phyloP scores from a whole-genome alignment of 2,329 filamentous ascomycete species.

The Endoconidiophora polonica region DNA sequence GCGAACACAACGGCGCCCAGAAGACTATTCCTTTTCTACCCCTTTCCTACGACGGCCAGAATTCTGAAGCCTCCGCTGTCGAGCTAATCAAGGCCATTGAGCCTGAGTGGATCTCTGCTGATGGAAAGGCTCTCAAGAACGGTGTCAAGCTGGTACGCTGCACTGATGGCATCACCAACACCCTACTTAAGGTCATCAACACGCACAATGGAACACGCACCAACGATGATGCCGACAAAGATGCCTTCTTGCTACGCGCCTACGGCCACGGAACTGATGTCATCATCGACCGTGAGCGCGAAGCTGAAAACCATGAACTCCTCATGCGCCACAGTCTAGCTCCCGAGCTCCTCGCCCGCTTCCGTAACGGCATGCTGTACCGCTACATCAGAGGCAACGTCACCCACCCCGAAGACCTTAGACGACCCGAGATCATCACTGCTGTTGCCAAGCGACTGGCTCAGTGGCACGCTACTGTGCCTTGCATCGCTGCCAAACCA shows the following conservation, averaged over 20 bases:
- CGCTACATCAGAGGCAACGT: constrained; percentile 70
- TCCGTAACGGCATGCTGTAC: constrained; percentile 93
- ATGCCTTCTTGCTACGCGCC: constrained; percentile 76
- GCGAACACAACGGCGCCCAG: constrained; percentile 1
- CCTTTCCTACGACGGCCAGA: constrained; percentile 58
- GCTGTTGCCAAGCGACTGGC: constrained; percentile 73
- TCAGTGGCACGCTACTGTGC: constrained; percentile 75
- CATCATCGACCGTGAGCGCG: constrained; percentile 87
- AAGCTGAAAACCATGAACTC: constrained; percentile 64
- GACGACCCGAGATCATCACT: constrained; percentile 56
- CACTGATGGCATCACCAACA: constrained; percentile 97
- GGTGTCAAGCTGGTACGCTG: constrained; percentile 70
- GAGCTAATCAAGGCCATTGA: constrained; percentile 62
- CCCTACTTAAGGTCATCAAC: constrained; percentile 64
- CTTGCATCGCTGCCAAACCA: constrained; percentile 31
- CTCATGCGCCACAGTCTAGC: constrained; percentile 72
- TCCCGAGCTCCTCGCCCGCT: constrained; percentile 73
- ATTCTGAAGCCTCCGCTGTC: constrained; percentile 64
- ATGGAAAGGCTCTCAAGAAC: constrained; percentile 17
- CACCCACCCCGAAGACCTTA: constrained; percentile 65
- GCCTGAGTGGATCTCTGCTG: constrained; percentile 63
- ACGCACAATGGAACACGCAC: constrained; percentile 49
- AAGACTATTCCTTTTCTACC: constrained; percentile 47
- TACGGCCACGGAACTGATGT: constrained; percentile 91
- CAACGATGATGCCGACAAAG: constrained; percentile 58